Percentiles rank a stretch among this genome's conserved stretches.
Evolutionary conservation across 305 asterid genomes (phyloP).

Genomic region (Fraxinus albicans): DNA sequence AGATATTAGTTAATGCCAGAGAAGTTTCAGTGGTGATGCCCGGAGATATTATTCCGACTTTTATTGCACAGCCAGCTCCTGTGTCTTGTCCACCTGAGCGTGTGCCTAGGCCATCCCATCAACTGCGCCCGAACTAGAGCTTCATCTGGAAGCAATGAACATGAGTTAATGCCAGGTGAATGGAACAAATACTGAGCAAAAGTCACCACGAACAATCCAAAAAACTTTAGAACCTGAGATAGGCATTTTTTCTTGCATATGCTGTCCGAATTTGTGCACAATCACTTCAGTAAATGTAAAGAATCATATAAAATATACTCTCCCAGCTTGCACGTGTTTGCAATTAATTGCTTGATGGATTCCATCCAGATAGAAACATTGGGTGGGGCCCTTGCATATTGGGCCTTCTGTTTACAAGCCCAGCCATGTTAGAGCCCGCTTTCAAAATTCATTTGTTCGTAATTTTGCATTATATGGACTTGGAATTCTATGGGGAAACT

Average conservation of each 20-base stretch:
- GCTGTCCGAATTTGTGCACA: not conserved
- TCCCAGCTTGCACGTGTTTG: too few species aligned
- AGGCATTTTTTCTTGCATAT: not conserved
- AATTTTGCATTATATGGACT: not conserved
- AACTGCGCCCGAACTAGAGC: conserved; percentile 25
- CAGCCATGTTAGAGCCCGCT: not conserved
- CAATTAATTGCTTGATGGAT: not conserved
- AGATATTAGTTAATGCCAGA: conserved; percentile 54
- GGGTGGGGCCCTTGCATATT: not conserved
- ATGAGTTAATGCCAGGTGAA: not conserved
- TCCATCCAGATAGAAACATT: not conserved
- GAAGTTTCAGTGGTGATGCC: conserved; percentile 89
- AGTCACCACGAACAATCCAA: not conserved
- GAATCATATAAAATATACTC: not conserved
- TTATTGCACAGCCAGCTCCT: conserved; percentile 82
- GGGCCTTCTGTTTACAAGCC: not conserved
- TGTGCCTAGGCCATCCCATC: conserved; percentile 60
- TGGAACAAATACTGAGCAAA: not conserved
- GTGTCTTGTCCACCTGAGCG: conserved; percentile 77
- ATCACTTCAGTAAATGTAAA: not conserved
- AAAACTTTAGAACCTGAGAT: not conserved
- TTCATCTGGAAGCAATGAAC: conserved; percentile 10
- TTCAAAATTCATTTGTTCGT: not conserved
- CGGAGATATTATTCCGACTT: conserved; percentile 70
- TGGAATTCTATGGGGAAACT: not conserved